Evolutionary conservation across 257 asterid species (phyloP).

Genomic region (Penstemon eatonii): DNA sequence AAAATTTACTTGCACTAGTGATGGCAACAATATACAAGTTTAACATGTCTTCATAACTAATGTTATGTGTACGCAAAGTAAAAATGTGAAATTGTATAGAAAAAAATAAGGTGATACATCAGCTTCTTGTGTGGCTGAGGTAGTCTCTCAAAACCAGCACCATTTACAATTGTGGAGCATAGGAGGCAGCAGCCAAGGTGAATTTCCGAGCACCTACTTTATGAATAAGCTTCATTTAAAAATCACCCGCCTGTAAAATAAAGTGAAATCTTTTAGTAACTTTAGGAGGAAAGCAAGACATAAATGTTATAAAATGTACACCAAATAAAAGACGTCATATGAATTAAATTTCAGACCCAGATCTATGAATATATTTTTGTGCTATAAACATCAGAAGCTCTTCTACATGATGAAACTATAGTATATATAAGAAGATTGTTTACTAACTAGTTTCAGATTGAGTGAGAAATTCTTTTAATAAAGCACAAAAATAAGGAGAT

Average conservation of each 20-base stretch:
- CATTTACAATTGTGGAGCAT: constrained; percentile 61
- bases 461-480: too few relatives aligned
- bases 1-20: constrained; percentile 13
- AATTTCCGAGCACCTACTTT: constrained; percentile 52
- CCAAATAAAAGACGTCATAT: background rate
- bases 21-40: constrained; percentile 11
- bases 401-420: background rate
- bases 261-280: constrained; percentile 6
- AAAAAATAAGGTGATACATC: constrained; percentile 2
- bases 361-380: background rate
- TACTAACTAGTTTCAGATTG: background rate
- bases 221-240: constrained; percentile 78
- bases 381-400: background rate
- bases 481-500: too few relatives aligned
- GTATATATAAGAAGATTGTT: background rate
- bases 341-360: background rate
- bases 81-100: constrained; percentile 1
- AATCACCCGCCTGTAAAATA: constrained; percentile 64
- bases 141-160: constrained; percentile 34
- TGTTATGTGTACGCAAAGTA: background rate
- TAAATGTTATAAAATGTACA: background rate
- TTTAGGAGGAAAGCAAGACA: background rate
- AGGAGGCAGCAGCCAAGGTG: constrained; percentile 67
- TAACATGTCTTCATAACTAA: background rate
- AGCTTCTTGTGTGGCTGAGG: background rate